Conservation (phyloP, 495 filamentous ascomycete genomes). For the Xylaria sp. region DNA sequence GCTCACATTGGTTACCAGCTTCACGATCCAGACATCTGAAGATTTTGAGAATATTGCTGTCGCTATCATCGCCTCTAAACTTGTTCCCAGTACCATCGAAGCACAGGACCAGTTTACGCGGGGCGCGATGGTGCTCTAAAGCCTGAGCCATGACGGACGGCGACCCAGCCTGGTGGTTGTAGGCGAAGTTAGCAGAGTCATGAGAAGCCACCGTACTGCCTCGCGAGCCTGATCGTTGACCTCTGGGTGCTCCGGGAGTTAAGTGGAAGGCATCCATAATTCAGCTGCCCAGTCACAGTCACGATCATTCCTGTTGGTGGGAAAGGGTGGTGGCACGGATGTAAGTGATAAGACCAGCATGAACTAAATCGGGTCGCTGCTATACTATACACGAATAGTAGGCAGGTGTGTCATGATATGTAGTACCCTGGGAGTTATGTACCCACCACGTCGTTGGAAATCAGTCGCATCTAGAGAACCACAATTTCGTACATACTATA, state of each 20-base stretch:
- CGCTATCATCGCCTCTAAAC: conserved; percentile 78
- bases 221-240: conserved; percentile 16
- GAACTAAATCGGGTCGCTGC: neutral
- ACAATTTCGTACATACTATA: neutral
- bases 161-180: neutral
- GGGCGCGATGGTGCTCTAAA: conserved; percentile 26
- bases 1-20: conserved; percentile 58
- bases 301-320: neutral
- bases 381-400: neutral
- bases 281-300: neutral
- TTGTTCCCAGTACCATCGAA: conserved; percentile 93
- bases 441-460: neutral
- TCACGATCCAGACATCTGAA: conserved; percentile 69
- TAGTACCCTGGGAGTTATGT: neutral
- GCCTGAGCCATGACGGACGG: conserved; percentile 26
- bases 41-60: conserved; percentile 91
- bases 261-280: conserved; percentile 31
- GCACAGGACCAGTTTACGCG: conserved; percentile 72
- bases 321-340: neutral
- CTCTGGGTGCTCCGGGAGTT: conserved; percentile 8
- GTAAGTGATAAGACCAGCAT: neutral
- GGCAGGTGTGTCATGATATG: neutral
- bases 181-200: neutral
- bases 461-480: neutral
- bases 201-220: conserved; percentile 17